Evolutionary conservation across 768 basidiomycete species (phyloP).

Genomic region (Mycena epipterygia): DNA sequence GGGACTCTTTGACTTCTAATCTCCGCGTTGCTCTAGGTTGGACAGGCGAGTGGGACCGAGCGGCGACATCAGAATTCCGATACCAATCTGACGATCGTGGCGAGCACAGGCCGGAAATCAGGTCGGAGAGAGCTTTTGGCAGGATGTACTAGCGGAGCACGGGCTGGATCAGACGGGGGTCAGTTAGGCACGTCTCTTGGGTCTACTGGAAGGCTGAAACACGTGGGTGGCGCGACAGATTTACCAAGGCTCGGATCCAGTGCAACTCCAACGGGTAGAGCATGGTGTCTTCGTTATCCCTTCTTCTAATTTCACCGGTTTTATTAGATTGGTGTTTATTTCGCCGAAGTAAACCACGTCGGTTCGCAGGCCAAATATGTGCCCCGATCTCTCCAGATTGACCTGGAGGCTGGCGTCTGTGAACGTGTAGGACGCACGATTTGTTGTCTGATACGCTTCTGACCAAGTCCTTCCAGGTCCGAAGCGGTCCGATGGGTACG

Average conservation of each 20-base stretch:
- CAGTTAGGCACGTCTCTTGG: constrained; percentile 40
- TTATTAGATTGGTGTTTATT: constrained; percentile 82
- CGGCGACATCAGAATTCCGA: constrained; percentile 52
- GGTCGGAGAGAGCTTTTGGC: constrained; percentile 92
- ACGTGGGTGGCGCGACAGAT: constrained; percentile 51
- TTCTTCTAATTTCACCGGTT: constrained; percentile 6
- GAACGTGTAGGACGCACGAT: constrained; percentile 68
- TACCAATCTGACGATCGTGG: constrained; percentile 19
- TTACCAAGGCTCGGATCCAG: constrained; percentile 80
- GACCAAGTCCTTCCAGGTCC: constrained; percentile 58
- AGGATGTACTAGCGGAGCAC: constrained; percentile 88
- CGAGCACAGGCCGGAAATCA: constrained; percentile 74
- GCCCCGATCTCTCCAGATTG: constrained; percentile 90
- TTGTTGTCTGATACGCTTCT: neutral
- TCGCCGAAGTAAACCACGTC: constrained; percentile 76
- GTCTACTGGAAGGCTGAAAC: constrained; percentile 33
- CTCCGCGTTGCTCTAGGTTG: constrained; percentile 17
- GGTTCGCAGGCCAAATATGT: constrained; percentile 78
- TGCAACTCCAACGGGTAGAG: constrained; percentile 80
- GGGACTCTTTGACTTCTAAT: constrained; percentile 1
- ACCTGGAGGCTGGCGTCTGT: constrained; percentile 91
- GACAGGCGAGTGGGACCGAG: constrained; percentile 75
- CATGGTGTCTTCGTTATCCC: neutral
- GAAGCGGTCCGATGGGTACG: constrained; percentile 75
- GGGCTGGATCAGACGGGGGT: constrained; percentile 84